Conservation (phyloP, 2,329 filamentous ascomycete genomes). For the Colletotrichum tanaceti region DNA sequence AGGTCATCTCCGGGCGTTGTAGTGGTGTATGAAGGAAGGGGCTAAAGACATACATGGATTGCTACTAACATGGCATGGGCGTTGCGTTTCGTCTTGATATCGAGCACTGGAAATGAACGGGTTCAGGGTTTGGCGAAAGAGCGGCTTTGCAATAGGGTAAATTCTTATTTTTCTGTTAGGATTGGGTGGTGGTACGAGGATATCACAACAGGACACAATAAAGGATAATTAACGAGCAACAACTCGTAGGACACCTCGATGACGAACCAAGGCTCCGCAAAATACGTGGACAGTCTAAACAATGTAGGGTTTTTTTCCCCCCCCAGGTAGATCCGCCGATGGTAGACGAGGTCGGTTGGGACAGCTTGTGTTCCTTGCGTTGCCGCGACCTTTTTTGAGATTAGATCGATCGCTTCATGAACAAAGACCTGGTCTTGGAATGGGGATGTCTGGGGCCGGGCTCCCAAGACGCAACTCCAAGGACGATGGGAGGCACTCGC, state of each 20-base stretch:
- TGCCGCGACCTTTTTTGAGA: not conserved
- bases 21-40: not conserved
- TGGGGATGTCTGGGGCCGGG: not conserved
- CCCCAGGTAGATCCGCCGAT: too few species aligned
- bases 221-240: not conserved
- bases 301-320: too few species aligned
- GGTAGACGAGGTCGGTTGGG: not conserved
- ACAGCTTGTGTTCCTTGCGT: not conserved
- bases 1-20: too few species aligned
- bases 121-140: not conserved
- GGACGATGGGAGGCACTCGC: too few species aligned
- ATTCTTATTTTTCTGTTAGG: not conserved
- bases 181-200: not conserved
- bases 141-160: not conserved
- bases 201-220: not conserved
- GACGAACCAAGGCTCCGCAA: too few species aligned
- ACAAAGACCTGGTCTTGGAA: not conserved
- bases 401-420: not conserved
- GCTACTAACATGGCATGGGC: not conserved
- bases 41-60: not conserved
- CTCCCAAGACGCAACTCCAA: too few species aligned
- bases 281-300: too few species aligned
- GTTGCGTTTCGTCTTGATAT: not conserved
- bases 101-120: not conserved
- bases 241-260: not conserved